Conservation (phyloP, 495 filamentous ascomycete species). For the Xylaria grammica region DNA sequence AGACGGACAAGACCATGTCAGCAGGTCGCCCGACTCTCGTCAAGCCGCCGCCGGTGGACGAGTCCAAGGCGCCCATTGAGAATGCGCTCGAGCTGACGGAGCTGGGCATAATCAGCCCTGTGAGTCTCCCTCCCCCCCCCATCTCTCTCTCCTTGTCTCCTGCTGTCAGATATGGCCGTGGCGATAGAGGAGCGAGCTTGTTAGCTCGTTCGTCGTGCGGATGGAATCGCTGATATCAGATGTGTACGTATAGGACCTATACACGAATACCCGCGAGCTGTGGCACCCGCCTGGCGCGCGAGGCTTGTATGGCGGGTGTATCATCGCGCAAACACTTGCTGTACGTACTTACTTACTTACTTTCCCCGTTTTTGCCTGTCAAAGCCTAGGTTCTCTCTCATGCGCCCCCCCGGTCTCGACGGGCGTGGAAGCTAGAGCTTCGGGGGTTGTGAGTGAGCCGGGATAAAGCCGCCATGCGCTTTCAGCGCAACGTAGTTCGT, state of each 20-base stretch:
- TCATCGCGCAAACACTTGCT: constrained; percentile 90
- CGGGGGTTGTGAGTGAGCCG: neutral
- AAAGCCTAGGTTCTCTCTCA: neutral
- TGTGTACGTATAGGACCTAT: constrained; percentile 68
- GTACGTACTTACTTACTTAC: constrained; percentile 25
- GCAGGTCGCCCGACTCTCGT: constrained; percentile 66
- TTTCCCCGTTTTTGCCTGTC: neutral
- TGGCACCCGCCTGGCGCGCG: constrained; percentile 92
- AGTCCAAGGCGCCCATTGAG: constrained; percentile 80
- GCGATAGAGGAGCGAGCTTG: neutral
- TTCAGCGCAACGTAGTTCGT: neutral
- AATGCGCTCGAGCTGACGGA: constrained; percentile 85
- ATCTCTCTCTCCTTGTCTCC: neutral
- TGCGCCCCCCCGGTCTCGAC: neutral
- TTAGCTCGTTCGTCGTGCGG: neutral
- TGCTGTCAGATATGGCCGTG: neutral
- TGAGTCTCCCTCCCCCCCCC: constrained; percentile 45
- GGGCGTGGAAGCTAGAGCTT: neutral
- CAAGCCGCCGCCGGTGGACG: constrained; percentile 71
- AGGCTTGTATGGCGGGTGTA: constrained; percentile 90
- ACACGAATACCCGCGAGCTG: constrained; percentile 87
- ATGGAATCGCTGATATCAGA: neutral
- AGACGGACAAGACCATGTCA: constrained; percentile 13
- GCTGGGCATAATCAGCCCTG: constrained; percentile 78
- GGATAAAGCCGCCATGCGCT: neutral